Base-by-base conservation (phyloP, 2,329 filamentous ascomycete species). In the Grosmannia huntii region DNA sequence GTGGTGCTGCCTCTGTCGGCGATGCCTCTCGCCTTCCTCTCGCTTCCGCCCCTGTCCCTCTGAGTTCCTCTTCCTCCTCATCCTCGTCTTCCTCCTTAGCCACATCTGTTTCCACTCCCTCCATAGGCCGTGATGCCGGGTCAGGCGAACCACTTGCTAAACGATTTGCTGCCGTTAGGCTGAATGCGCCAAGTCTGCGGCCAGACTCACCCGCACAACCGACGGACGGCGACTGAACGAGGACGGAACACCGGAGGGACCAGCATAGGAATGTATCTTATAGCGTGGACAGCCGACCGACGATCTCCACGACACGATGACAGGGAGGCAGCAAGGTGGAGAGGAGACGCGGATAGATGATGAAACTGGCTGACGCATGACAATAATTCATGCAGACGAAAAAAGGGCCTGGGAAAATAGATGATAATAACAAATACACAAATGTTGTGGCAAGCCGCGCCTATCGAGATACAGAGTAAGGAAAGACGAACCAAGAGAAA, bases 141-240 rank as follows among this genome's bases (percentile, higher is more conserved):
- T 70, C 72, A 63, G 76, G 74, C 69, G 76, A 79, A 73, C 78
- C 76, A 63, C 78, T 83, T 77, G 77, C 81, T 82, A 84, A 84
- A 75, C 76, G 79, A 73, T 78, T 84, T 80, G 79, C 79, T 78
- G 77, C 79, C 73, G 79, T 83, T 78, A 84, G 81, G 77, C 76
- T 81, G 71, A 81, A 78, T 67, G 74, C 51, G 33, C 49, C 38
- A 48, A 44, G 27, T 23, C 41, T 16, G 9, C 55, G 48, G 31
- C 48, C 36, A 27, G 56, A 53, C 49, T 19, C 57, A 38, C 25
- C 38, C 16, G 36, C 51, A 49, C 51, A 44, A 27, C 52, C 50
- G 27, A n/a, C 41, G 41, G 41, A 46, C 41, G 41, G 41, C 41
- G 41, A 46, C 41, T 46, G 36, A 38, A 38, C 36, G 36, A 46